These are phyloP conservation scores for Periconia sp. DNA, from an alignment of 2,329 filamentous ascomycete species.

Conservation along the genomic window DNA sequence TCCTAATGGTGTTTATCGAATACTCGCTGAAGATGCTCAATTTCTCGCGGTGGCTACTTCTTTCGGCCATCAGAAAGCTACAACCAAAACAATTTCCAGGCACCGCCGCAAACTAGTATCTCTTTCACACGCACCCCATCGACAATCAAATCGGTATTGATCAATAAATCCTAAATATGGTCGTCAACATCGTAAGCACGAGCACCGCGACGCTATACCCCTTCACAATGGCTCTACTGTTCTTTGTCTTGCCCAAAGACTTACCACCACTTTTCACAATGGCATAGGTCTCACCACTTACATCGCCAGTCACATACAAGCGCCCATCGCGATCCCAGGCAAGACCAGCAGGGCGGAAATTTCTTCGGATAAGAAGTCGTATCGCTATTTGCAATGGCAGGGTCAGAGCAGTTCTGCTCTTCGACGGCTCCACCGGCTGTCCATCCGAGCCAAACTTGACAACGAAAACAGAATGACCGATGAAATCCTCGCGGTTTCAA, in stretches of 20 bases:
- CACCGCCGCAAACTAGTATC: no score
- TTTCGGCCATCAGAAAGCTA: no score
- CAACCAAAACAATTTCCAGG: no score
- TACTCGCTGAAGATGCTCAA: no score
- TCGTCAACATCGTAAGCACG: not conserved
- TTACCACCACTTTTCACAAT: conserved; percentile 28
- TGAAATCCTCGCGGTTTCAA: conserved; percentile 55
- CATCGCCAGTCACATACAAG: conserved; percentile 65
- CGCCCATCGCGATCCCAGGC: conserved; percentile 54
- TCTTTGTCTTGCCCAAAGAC: conserved; percentile 10
- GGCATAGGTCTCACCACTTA: conserved; percentile 68
- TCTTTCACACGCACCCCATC: no score
- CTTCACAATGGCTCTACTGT: not conserved
- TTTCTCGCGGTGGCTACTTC: no score
- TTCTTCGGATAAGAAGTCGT: conserved; percentile 56
- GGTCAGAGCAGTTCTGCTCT: conserved; percentile 54
- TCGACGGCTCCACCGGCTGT: conserved; percentile 46
- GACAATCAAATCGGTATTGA: no score
- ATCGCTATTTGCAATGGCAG: conserved; percentile 62
- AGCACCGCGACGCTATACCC: not conserved
- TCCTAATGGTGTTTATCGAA: no score
- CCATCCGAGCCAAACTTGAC: conserved; percentile 49
- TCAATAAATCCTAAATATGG: no score
- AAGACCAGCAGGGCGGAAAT: conserved; percentile 67
- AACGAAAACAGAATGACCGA: conserved; percentile 54